These are phyloP conservation scores for Leishmania amazonensis DNA, from an alignment of 208 protist species.

Conservation along the genomic window DNA sequence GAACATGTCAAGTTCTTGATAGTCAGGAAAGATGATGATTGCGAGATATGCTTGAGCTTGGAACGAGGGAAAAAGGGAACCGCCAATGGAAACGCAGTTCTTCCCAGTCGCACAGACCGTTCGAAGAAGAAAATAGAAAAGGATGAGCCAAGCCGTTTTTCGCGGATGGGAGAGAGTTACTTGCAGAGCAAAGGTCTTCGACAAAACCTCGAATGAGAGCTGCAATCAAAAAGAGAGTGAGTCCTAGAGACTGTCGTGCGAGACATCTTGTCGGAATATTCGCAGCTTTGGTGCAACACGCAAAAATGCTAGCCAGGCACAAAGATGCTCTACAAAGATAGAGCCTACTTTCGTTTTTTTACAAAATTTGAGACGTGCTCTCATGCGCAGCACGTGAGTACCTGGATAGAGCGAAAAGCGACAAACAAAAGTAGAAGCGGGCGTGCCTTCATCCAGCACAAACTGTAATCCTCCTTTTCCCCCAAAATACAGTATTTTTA, in stretches of 20 bases:
- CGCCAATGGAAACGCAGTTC: background rate
- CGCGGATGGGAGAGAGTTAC: background rate
- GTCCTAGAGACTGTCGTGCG: background rate
- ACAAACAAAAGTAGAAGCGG: background rate
- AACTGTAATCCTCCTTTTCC: background rate
- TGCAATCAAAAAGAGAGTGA: background rate
- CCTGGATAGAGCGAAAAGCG: background rate
- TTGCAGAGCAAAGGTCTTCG: background rate
- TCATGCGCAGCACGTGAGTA: background rate
- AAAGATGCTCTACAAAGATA: background rate
- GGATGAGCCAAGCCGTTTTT: background rate
- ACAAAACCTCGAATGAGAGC: background rate
- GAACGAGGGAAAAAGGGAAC: background rate
- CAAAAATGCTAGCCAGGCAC: background rate
- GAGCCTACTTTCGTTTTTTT: background rate
- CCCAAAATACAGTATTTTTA: slow-evolving; percentile 2
- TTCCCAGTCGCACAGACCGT: background rate
- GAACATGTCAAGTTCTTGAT: slow-evolving; percentile 6
- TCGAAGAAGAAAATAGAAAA: background rate
- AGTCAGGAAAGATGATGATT: background rate
- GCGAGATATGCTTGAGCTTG: background rate
- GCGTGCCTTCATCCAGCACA: background rate
- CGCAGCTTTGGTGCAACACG: background rate
- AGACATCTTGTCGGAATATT: no score
- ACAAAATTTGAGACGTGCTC: background rate